Evolutionary conservation across 352 stramenopile species (phyloP).

Genomic region (Pythium angustatum): DNA sequence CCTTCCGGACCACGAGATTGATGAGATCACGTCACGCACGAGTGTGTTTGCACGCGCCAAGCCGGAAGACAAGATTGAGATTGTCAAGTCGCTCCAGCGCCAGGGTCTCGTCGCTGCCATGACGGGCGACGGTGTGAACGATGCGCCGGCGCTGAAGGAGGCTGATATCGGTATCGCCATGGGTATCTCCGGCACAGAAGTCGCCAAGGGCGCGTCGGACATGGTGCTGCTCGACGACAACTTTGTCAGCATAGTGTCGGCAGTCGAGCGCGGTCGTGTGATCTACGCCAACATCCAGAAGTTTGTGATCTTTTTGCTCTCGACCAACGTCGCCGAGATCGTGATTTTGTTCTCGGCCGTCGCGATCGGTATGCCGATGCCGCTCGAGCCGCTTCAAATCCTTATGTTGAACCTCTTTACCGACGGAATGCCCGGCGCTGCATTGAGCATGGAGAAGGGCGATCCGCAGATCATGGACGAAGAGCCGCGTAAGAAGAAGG

Average conservation of each 20-base stretch:
- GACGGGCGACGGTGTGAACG: conserved; percentile 92
- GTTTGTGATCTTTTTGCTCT: conserved; percentile 98
- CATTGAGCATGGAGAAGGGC: conserved; percentile 72
- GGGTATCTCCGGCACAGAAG: conserved; percentile 96
- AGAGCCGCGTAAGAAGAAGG: conserved; percentile 53
- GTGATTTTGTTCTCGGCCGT: conserved; percentile 78
- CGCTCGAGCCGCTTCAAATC: conserved; percentile 96
- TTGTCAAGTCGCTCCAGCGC: conserved; percentile 94
- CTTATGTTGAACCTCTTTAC: conserved; percentile 99
- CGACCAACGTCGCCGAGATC: conserved; percentile 96
- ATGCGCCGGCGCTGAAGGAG: conserved; percentile 92
- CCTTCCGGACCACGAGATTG: conserved; percentile 74
- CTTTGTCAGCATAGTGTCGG: conserved; percentile 97
- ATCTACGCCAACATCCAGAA: conserved; percentile 99
- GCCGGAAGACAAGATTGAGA: conserved; percentile 95
- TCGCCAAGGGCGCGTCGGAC: conserved; percentile 97
- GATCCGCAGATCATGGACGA: conserved; percentile 69
- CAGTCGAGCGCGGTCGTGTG: conserved; percentile 94
- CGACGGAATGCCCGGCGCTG: conserved; percentile 85
- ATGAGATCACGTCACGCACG: conserved; percentile 79
- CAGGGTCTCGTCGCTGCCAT: conserved; percentile 90
- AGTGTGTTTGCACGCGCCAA: conserved; percentile 95
- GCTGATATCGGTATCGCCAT: conserved; percentile 97
- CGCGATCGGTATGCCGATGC: conserved; percentile 62
- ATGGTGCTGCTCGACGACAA: conserved; percentile 99